These are phyloP conservation scores for Capronia americana DNA, from an alignment of 2,329 filamentous ascomycete genomes.

Conservation along the genomic window DNA sequence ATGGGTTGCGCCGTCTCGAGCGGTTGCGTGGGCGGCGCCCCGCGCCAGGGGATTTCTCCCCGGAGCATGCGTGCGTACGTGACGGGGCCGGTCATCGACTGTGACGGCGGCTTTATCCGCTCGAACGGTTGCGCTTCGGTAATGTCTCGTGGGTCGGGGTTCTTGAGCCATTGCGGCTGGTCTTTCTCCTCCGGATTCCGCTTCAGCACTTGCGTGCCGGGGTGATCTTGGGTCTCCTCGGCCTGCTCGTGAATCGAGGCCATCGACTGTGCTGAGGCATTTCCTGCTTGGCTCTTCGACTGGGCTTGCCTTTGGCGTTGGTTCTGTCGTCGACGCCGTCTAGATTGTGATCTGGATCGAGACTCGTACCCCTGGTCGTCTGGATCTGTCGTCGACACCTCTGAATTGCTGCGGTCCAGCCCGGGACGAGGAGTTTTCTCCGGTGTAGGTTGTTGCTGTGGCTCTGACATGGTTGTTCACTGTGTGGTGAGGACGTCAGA, in stretches of 20 bases:
- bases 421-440: conserved; percentile 35
- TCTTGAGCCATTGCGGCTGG: conserved; percentile 36
- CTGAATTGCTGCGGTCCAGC: conserved; percentile 35
- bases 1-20: conserved; percentile 49
- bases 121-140: conserved; percentile 61
- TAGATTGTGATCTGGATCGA: conserved; percentile 40
- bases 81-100: conserved; percentile 63
- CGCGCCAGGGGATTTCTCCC: conserved; percentile 62
- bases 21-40: conserved; percentile 58
- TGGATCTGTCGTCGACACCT: conserved; percentile 29
- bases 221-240: conserved; percentile 33
- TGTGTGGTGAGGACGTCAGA: conserved; percentile 9
- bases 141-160: conserved; percentile 49
- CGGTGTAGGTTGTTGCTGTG: conserved; percentile 36
- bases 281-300: conserved; percentile 32
- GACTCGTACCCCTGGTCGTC: conserved; percentile 41
- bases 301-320: conserved; percentile 38
- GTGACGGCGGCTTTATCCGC: conserved; percentile 61
- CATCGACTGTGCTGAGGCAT: conserved; percentile 38
- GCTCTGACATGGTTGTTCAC: conserved; percentile 36
- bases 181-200: conserved; percentile 19
- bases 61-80: conserved; percentile 60
- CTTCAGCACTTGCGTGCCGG: conserved; percentile 27
- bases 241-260: conserved; percentile 36
- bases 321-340: conserved; percentile 39